These are phyloP conservation scores for Gynostemma pentaphyllum DNA, from an alignment of 306 rosid species.

Conservation along the genomic window DNA sequence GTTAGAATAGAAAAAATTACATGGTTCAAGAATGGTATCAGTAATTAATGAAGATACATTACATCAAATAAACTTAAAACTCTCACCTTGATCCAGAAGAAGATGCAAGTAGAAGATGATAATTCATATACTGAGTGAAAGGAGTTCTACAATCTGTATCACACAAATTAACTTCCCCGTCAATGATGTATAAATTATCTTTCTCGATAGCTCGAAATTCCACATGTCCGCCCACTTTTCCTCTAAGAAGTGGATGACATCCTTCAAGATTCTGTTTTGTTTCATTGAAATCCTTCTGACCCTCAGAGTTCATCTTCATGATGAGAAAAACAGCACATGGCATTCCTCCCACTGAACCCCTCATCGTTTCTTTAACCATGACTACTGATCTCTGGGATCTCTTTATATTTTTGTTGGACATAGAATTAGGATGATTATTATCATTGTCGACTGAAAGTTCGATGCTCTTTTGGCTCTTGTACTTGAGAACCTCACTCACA, in stretches of 20 bases:
- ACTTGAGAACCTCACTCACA: slow-evolving; percentile 19
- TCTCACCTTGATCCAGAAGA: slow-evolving; percentile 24
- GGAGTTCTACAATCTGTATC: slow-evolving; percentile 20
- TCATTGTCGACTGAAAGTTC: not conserved
- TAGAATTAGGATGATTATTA: slow-evolving; percentile 5
- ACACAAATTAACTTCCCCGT: slow-evolving; percentile 20
- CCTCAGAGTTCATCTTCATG: slow-evolving; percentile 20
- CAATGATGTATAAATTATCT: slow-evolving; percentile 14
- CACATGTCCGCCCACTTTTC: slow-evolving; percentile 24
- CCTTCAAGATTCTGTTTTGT: slow-evolving; percentile 6
- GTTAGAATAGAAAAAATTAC: too few species aligned
- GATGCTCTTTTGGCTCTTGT: slow-evolving; percentile 1
- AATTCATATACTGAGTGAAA: slow-evolving; percentile 27
- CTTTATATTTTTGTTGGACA: not conserved
- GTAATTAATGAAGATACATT: not conserved
- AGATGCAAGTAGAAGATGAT: slow-evolving; percentile 23
- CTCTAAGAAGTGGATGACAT: slow-evolving; percentile 18
- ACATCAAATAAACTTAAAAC: not conserved
- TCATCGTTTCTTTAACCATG: slow-evolving; percentile 16
- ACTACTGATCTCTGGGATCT: slow-evolving; percentile 7
- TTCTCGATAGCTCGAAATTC: slow-evolving; percentile 21
- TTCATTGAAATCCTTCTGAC: not conserved
- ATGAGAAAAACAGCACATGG: slow-evolving; percentile 18
- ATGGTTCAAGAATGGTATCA: too few species aligned
- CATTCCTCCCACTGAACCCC: slow-evolving; percentile 25